Evolutionary conservation across 2,329 filamentous ascomycete species (phyloP).

Genomic region (Ophiocordyceps polyrhachis-furcata): DNA sequence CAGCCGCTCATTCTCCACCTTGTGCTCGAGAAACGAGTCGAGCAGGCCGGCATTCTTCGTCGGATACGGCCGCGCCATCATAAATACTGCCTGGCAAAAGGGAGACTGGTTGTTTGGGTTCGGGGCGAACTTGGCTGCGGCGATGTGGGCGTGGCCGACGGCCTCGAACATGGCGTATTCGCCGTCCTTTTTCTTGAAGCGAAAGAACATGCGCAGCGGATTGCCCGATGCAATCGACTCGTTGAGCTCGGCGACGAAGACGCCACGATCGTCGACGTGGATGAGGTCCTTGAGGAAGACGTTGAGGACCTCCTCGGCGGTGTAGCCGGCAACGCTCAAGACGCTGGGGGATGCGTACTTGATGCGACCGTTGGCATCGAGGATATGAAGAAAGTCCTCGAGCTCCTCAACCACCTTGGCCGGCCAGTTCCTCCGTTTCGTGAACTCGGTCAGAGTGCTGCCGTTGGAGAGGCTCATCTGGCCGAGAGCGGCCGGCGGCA

Average conservation of each 20-base stretch:
- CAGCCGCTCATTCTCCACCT: slow-evolving; percentile 84
- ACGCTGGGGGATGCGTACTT: slow-evolving; percentile 73
- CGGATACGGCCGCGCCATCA: slow-evolving; percentile 81
- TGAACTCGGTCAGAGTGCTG: slow-evolving; percentile 37
- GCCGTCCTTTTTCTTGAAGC: slow-evolving; percentile 57
- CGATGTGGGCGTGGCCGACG: slow-evolving; percentile 82
- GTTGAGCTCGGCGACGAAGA: slow-evolving; percentile 77
- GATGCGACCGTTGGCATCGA: slow-evolving; percentile 69
- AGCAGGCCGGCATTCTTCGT: slow-evolving; percentile 71
- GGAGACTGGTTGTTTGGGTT: slow-evolving; percentile 45
- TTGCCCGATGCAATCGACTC: slow-evolving; percentile 73
- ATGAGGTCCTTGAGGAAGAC: slow-evolving; percentile 65
- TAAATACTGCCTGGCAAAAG: slow-evolving; percentile 78
- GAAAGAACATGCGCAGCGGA: slow-evolving; percentile 67
- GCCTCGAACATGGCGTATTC: slow-evolving; percentile 70
- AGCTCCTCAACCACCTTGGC: slow-evolving; percentile 79
- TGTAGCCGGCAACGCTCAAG: slow-evolving; percentile 56
- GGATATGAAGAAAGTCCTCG: slow-evolving; percentile 72
- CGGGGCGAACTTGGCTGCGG: slow-evolving; percentile 43
- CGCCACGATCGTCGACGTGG: slow-evolving; percentile 66
- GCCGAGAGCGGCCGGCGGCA: slow-evolving; percentile 19
- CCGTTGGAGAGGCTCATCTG: slow-evolving; percentile 15
- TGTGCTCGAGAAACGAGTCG: slow-evolving; percentile 90
- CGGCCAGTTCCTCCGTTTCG: slow-evolving; percentile 57
- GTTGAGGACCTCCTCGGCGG: slow-evolving; percentile 49